phyloP scores from a whole-genome alignment of 2,329 filamentous ascomycete genomes.

The Seiridium unicorne region DNA sequence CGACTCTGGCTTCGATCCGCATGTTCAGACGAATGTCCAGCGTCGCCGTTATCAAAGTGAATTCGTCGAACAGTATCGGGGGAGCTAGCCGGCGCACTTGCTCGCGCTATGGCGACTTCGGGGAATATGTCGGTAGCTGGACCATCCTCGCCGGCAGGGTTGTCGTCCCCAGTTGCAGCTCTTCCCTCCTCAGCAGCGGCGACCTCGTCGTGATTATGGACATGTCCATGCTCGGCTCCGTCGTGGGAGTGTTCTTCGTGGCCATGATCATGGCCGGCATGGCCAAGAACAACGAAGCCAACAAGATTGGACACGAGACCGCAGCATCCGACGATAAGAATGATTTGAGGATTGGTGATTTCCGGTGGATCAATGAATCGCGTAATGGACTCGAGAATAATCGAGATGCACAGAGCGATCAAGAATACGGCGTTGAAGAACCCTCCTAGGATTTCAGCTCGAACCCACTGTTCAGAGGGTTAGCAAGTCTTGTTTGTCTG shows the following conservation, averaged over 20 bases:
- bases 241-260: constrained; percentile 52
- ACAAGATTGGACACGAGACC: constrained; percentile 86
- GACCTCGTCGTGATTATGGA: constrained; percentile 38
- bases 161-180: constrained; percentile 37
- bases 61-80: constrained; percentile 37
- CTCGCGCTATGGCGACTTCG: constrained; percentile 57
- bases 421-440: constrained; percentile 97
- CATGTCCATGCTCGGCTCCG: constrained; percentile 48
- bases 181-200: constrained; percentile 47
- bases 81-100: constrained; percentile 25
- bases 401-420: constrained; percentile 92
- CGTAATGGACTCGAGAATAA: constrained; percentile 91
- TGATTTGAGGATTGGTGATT: constrained; percentile 80
- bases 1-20: constrained; percentile 23
- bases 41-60: constrained; percentile 35
- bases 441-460: constrained; percentile 93
- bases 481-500: neutral
- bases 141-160: constrained; percentile 55
- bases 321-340: constrained; percentile 83
- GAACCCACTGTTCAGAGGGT: constrained; percentile 69
- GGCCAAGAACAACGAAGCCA: constrained; percentile 87
- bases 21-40: constrained; percentile 17
- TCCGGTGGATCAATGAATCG: constrained; percentile 89
- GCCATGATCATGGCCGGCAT: constrained; percentile 83
- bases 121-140: constrained; percentile 62